Evolutionary conservation across 345 rosid genomes (phyloP), one percentile per base, ranked within the genome.

Genomic region (Nephelium lappaceum): DNA sequence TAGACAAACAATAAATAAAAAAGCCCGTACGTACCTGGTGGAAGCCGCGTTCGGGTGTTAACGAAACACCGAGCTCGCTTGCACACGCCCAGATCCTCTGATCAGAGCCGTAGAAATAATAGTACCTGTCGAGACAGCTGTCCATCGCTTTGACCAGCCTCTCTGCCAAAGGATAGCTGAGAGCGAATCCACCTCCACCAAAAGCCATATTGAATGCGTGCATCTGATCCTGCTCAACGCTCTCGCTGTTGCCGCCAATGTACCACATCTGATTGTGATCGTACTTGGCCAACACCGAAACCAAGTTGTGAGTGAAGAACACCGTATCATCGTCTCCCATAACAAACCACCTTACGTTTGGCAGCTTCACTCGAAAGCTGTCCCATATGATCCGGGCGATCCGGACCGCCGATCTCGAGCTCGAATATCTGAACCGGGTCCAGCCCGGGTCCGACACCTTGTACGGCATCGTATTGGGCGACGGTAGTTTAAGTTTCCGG

Each of bases 241-340:
- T 95, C 87, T 95, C 98, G 0, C 98, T 92, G 72, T 81, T 87
- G 42, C 92, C 87, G 1, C 98, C 98, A 41, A 95, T 78, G 77
- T 93, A 92, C 90, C 91, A 93, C 97, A 92, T 89, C 88, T 88
- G 85, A 19, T 79, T 78, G 63, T 95, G 93, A 74, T 95, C 98
- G 80, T 91, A 90, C 77, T 77, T 91, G 6, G 87, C 80, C 39
- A 95, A 74, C 71, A 90, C 91, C 75, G 90, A 83, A 16, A 91
- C 92, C 60, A 95, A 77, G 82, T 92, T 93, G 4, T 86, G 85
- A 0, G 90, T 51, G 85, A 88, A 93, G 80, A 82, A 93, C 79
- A 95, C 91, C 49, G 98, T 91, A 57, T 92, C 98, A 41, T 95
- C 98, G 18, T 95, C 98, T 49, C 98, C 98, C 97, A 95, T 88